Evolutionary conservation across 2,329 filamentous ascomycete genomes (phyloP), one percentile per base, ranked within the genome.

Genomic region (Lachnellula hyalina): DNA sequence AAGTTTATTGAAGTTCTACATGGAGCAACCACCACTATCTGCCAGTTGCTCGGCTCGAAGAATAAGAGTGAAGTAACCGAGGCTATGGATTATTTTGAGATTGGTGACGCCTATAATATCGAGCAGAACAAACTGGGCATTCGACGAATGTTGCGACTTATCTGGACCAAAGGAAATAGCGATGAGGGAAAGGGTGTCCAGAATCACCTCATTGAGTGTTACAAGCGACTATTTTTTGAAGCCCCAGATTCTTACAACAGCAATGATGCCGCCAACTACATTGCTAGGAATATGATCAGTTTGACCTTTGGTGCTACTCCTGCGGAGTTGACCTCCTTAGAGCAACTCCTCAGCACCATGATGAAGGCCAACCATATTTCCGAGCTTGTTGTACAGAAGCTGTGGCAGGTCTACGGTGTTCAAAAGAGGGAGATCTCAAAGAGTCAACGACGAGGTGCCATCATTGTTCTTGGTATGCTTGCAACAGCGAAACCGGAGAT

Each of bases 1-100:
- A 88, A 86, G 61, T 99, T 99, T 68, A 96, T 99, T 62, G 87
- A 96, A 58, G 87, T 95, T 5, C 77, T 99, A 21, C 90, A 96
- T 62, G 83, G 87, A 11, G 89, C 90, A 21, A 95, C 91, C 1
- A 80, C 81, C 8, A 84, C 85, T 2, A 86, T 97, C 35, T 90
- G 87, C 59, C 93, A 96, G 71, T 79, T 99, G 17, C 80, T 99
- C 3, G 90, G 90, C 5, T 95, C 94, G 32, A 90, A 89, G 68
- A 99, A 99, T 77, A 99, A 99, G 78, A 96, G 90, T 65, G 94
- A 99, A 71, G 89, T 97, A 25, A 96, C 99, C 59, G 95, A 99
- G 71, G 94, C 95, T 15, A 99, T 99, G 85, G 94, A 99, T 70
- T 99, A 95, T 73, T 96, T 99, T 63, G 91, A 95, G 63, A 84